These are phyloP conservation scores for Auricularia heimuer DNA, from an alignment of 768 basidiomycete genomes.

Conservation along the genomic window DNA sequence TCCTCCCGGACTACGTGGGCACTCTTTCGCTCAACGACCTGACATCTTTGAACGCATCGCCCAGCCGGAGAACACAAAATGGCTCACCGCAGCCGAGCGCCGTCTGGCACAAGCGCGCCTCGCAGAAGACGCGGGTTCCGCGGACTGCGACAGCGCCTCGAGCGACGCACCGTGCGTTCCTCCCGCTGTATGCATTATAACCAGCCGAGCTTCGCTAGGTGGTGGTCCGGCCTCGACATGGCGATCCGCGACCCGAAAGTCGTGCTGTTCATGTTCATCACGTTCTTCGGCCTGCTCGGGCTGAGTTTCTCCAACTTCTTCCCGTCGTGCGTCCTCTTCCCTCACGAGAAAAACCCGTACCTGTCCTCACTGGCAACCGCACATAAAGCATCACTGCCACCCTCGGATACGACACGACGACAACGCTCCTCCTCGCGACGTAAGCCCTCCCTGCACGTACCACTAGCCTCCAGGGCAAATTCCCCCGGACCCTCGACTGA, in stretches of 20 bases:
- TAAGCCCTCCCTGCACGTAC: too few species aligned
- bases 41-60: not conserved
- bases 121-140: conserved; percentile 59
- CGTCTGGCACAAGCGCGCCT: conserved; percentile 56
- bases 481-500: too few species aligned
- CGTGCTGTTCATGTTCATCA: conserved; percentile 43
- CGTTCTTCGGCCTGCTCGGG: conserved; percentile 40
- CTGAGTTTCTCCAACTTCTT: conserved; percentile 56
- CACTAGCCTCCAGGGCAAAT: too few species aligned
- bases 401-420: conserved; percentile 49
- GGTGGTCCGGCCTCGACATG: conserved; percentile 40
- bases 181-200: not conserved
- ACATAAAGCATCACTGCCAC: conserved; percentile 49
- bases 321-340: conserved; percentile 33
- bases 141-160: conserved; percentile 43
- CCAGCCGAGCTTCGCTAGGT: conserved; percentile 22
- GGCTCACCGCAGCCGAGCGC: conserved; percentile 41
- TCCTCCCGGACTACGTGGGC: conserved; percentile 50
- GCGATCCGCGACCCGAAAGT: conserved; percentile 50
- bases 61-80: conserved; percentile 41
- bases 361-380: too few species aligned
- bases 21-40: not conserved
- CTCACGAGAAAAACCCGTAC: too few species aligned
- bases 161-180: conserved; percentile 41
- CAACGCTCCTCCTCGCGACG: conserved; percentile 53